These are phyloP conservation scores for Rhizophagus sp. DNA, from an alignment of 192 early-diverging fungal species.

Conservation along the genomic window DNA sequence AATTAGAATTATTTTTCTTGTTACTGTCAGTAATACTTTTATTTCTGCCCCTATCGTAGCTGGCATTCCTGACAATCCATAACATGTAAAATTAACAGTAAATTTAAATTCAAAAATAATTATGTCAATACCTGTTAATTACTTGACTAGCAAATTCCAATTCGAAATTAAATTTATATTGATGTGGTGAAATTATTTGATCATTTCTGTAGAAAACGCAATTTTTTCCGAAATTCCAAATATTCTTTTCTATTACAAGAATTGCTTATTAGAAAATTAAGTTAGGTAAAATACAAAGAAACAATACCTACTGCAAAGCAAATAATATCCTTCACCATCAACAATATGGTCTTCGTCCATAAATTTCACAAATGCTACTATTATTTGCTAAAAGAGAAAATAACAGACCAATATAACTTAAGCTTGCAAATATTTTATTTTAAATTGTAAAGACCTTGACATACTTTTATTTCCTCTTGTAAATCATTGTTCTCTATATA, in stretches of 20 bases:
- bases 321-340: neutral
- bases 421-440: neutral
- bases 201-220: neutral
- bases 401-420: neutral
- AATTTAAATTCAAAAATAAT: neutral
- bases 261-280: neutral
- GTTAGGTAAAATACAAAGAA: neutral
- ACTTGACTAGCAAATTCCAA: neutral
- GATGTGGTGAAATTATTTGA: neutral
- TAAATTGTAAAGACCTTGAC: neutral
- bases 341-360: neutral
- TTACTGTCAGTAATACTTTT: neutral
- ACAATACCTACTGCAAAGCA: neutral
- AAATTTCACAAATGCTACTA: neutral
- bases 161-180: neutral
- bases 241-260: neutral
- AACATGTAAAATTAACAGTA: neutral
- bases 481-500: neutral
- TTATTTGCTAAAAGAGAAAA: neutral
- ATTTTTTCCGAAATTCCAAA: neutral
- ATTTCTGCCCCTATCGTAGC: neutral
- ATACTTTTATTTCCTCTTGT: neutral
- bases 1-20: neutral
- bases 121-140: neutral
- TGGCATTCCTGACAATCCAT: neutral